Base-by-base conservation (phyloP, 2,329 filamentous ascomycete genomes). In the Aspergillus pseudoglaucus region DNA sequence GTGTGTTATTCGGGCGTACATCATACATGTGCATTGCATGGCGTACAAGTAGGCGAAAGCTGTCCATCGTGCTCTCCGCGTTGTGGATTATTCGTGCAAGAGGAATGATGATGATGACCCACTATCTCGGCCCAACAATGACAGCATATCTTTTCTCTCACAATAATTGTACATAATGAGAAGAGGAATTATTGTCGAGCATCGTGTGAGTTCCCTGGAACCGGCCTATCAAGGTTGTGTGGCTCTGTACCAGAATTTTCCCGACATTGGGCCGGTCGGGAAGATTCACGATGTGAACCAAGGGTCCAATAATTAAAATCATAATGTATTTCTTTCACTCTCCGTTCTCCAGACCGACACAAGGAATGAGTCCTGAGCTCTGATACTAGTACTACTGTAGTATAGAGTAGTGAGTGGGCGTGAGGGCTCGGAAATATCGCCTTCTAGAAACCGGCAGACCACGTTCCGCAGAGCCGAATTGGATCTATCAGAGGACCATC, bases 401-500 rank as follows among this genome's bases (percentile, higher is more conserved):
- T n/a, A n/a, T n/a, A n/a, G n/a, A 20, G 20, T 20, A 20, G 25
- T 30, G 25, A 10, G 25, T 30, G 25, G 25, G 25, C 4, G 25
- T 30, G 4, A 30, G 25, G 8, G n/a, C 30, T 30, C 37, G 20
- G 44, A 27, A 42, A 25, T 42, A 42, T 42, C 30, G 23, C 22
- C 20, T 42, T 42, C 40, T 22, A 50, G 50, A 54, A 54, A 46
- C 42, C 47, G 39, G 50, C 47, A 53, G 50, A 39, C 50, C 54
- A 56, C 50, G 54, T 56, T 56, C 52, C 37, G 35, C 43, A 30
- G 23, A 42, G 25, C 20, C 27, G 43, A 43, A 53, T 44, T 51
- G 33, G 46, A 53, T 53, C 40, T 50, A 54, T 52, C 51, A 52
- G 14, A 18, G 42, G 42, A 47, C 47, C 35, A 47, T 27, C 38